Base-by-base conservation (phyloP, 2,329 filamentous ascomycete species). In the Penicillium carneum region DNA sequence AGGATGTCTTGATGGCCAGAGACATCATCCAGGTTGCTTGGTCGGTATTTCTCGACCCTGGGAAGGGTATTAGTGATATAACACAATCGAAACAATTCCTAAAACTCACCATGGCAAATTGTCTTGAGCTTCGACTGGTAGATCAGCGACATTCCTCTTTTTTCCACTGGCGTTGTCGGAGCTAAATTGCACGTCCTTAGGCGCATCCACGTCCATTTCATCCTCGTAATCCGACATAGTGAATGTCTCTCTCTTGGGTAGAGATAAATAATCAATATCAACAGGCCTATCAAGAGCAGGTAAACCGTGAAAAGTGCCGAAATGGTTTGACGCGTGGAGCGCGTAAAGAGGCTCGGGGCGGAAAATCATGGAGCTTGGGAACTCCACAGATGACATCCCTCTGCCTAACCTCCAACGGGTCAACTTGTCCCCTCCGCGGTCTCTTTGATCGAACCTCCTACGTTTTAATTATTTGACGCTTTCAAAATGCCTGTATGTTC, bases 1-100 rank as follows among this genome's bases (percentile, higher is more conserved):
- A 99, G 88, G 73, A 99, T 98, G 79, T 99, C 95, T 75, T 97
- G 91, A 78, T 99, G 95, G 20, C 95, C 95, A 3, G 93, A 96
- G 60, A 99, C 95, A 78, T 99, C 95, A 69, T 90, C 87, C 47
- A 99, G 87, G 1, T 91, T 92, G 63, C 89, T 88, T 18, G 95
- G 95, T 55, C 95, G 88, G 80, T 98, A 99, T 74, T 99, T 99
- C 76, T 99, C 95, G 9, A 99, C 93, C 93, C 91, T 93, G 62
- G 1, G 11, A 47, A 48, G 61, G 57, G 8, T 3, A 66, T 70
- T 52, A 69, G 53, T 62, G 49, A 70, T 60, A 11, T 6, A 9
- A 18, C 14, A 12, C 7, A 7, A 34, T 31, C 1, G 16, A 8
- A 31, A 8, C 8, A n/a, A 31, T 26, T 36, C 9, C 9, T 4